These are phyloP conservation scores for Pseudoturritis turrita DNA, from an alignment of 345 rosid genomes.

Conservation along the genomic window DNA sequence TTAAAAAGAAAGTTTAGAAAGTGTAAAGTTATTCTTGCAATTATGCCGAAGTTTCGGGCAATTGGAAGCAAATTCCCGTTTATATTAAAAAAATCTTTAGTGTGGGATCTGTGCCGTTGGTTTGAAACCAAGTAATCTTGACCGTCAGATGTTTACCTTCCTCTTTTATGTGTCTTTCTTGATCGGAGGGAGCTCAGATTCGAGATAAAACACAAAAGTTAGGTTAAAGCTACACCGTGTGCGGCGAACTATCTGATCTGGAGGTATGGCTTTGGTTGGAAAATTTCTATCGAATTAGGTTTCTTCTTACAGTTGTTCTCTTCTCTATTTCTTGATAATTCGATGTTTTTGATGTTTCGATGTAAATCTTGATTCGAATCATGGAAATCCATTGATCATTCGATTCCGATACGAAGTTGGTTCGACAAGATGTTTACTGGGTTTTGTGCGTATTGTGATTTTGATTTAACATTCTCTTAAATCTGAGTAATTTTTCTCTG, in stretches of 20 bases:
- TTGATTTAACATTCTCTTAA: not conserved
- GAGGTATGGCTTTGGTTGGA: not conserved
- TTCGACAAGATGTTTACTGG: not conserved
- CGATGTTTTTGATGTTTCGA: not conserved
- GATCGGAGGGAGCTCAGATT: not conserved
- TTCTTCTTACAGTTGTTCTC: not conserved
- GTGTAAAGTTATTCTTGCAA: too few species aligned
- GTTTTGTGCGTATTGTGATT: not conserved
- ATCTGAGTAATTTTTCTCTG: not conserved
- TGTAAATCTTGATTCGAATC: not conserved
- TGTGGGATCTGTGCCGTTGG: constrained; percentile 11
- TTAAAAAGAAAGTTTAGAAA: too few species aligned
- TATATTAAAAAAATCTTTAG: too few species aligned
- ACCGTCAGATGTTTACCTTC: not conserved
- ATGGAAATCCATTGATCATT: not conserved
- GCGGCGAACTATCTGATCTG: not conserved
- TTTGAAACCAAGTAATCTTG: not conserved
- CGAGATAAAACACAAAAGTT: not conserved
- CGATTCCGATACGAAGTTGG: not conserved
- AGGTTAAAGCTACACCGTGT: not conserved
- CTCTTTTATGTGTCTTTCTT: not conserved
- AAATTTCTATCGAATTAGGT: not conserved
- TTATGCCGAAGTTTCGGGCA: not conserved
- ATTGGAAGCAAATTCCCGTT: not conserved
- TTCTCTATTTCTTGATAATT: not conserved